Evolutionary conservation across 257 asterid species (phyloP), one percentile per base, ranked within the genome.

Genomic region (Solanum boliviense): DNA sequence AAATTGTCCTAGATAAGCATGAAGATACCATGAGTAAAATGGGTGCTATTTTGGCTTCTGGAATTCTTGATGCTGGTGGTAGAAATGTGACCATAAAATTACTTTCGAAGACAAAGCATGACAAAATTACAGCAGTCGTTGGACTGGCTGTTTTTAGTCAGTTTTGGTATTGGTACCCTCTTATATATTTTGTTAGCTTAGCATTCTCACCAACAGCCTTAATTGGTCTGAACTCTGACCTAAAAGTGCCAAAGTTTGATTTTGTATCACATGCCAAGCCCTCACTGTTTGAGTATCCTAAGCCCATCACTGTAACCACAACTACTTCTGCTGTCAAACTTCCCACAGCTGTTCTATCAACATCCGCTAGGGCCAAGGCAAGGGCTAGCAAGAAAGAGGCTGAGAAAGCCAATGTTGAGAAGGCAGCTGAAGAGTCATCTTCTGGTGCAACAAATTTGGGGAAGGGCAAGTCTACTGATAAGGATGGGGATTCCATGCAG

Each of bases 141-240:
- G 99, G 99, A 81, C 98, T 97, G 56, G 99, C 98, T 15, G 98
- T 97, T 87, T 97, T 97, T 93, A 97, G 96, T 86, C 99, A 97
- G 90, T 97, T 95, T 93, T 97, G 99, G 99, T 95, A 95, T 87
- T 96, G 99, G 99, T 96, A 97, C 88, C 99, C 99, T 4, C 99
- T 97, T 60, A 96, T 94, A 90, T 95, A 97, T 87, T 96, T 97
- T 89, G 88, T 94, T 65, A 97, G 99, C 90, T 89, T 97, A 92
- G 90, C 99, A 12, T 97, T 97, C 94, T 97, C 99, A 6, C 98
- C 99, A n/a, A 96, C 99, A 44, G 99, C 99, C 16, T 92, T 97
- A 67, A 94, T 97, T 87, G 99, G 99, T 34, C 89, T 97, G 87
- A 96, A 97, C 91, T 91, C 91, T 75, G 98, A 96, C 93, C 93